Evolutionary conservation across 2,329 filamentous ascomycete species (phyloP), one percentile per base, ranked within the genome.

Genomic region (Monilinia polystroma): DNA sequence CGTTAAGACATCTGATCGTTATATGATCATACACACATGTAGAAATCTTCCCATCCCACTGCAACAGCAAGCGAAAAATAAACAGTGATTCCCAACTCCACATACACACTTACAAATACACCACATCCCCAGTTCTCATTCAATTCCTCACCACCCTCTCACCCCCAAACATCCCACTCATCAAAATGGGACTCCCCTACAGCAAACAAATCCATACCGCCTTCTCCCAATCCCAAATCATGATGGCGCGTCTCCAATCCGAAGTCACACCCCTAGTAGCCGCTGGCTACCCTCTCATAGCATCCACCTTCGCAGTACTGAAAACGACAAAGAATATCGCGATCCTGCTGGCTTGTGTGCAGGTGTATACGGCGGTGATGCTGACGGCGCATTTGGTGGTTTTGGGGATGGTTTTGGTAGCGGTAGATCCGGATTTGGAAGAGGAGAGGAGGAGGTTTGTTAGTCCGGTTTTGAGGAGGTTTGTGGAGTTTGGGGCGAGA

Each of bases 161-260:
- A 20, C 45, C n/a, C 6, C 4, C 20, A 49, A 8, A 49, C 8
- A 6, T 20, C 23, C 14, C 55, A 20, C 6, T 8, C 8, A 23
- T 6, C 55, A 59, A 35, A 49, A 59, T 59, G 57, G 43, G 57
- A n/a, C 29, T 59, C 1, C 57, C 57, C 0, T 59, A 59, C 29
- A 59, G 57, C 43, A 59, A 59, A 47, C 57, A 59, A 16, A 59
- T 59, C 12, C 57, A 47, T 1, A 10, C 26, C 43, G 57, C 57
- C 12, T 49, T 59, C 29, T 20, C 29, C 1, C 57, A 59, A n/a
- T 59, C 57, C 11, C 57, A 59, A 49, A 59, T 47, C 29, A 49
- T 59, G 43, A 59, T 59, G 29, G 14, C 11, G 11, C 18, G 43
- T 4, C 26, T 49, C 5, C 57, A 59, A 49, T 35, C 26, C 3